Percentiles rank a stretch among this genome's conserved stretches.
These are phyloP conservation scores for Nicotiana paniculata DNA, from an alignment of 257 asterid genomes.

Conservation along the genomic window DNA sequence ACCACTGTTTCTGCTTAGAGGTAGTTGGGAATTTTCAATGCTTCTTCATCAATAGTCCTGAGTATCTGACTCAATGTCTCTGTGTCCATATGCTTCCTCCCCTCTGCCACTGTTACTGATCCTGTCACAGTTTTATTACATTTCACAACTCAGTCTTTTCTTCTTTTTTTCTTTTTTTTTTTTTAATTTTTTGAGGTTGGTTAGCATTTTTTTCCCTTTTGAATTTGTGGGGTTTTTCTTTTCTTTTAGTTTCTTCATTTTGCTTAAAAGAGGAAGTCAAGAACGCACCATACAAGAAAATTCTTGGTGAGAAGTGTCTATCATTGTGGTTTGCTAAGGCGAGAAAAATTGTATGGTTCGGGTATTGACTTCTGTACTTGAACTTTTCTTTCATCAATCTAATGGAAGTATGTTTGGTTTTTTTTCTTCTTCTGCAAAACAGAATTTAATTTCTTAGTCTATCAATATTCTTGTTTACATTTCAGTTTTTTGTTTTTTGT, in stretches of 20 bases:
- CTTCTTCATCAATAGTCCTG: slow-evolving; percentile 46
- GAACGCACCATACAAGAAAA: slow-evolving; percentile 48
- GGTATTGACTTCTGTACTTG: slow-evolving; percentile 80
- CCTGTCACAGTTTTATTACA: slow-evolving; percentile 36
- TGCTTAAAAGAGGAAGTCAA: slow-evolving; percentile 41
- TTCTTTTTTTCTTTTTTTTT: neutral
- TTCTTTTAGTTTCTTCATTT: neutral
- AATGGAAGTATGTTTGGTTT: neutral
- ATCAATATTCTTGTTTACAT: neutral
- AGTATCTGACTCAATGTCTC: neutral
- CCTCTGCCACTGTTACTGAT: slow-evolving; percentile 21
- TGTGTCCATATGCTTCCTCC: slow-evolving; percentile 18
- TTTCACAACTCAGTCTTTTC: slow-evolving; percentile 24
- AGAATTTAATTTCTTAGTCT: slow-evolving; percentile 4
- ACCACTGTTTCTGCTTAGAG: slow-evolving; percentile 8
- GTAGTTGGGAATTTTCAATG: slow-evolving; percentile 68
- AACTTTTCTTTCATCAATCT: slow-evolving; percentile 14
- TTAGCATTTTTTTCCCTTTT: neutral
- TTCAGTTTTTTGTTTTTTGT: neutral
- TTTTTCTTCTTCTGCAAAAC: neutral
- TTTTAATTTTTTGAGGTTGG: neutral
- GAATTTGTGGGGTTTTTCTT: neutral
- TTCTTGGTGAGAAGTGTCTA: slow-evolving; percentile 20
- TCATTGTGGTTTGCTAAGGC: slow-evolving; percentile 12
- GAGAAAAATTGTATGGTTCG: slow-evolving; percentile 75